Conservation (phyloP, 148 eudicot genomes). For the Persicaria tinctoria region DNA sequence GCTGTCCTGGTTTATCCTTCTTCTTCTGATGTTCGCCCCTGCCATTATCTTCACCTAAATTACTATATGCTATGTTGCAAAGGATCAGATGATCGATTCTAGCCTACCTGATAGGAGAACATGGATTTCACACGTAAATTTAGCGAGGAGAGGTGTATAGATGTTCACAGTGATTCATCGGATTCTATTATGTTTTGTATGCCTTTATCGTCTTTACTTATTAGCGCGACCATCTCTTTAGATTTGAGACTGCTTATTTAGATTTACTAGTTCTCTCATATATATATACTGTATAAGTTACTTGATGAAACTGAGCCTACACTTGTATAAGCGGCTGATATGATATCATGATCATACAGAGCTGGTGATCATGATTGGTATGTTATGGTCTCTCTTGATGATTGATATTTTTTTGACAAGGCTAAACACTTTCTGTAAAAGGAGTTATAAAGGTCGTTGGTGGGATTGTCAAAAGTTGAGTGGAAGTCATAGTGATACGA, state of each 20-base stretch:
- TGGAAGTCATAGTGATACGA: no score
- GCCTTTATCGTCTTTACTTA: neutral
- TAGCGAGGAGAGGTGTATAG: neutral
- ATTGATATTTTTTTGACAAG: no score
- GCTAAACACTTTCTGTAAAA: no score
- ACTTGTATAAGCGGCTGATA: neutral
- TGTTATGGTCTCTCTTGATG: no score
- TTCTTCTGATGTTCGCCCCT: neutral
- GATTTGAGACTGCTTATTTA: slow-evolving; percentile 1
- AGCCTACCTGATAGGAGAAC: neutral
- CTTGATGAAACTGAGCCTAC: neutral
- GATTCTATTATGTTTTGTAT: neutral
- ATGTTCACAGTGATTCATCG: neutral
- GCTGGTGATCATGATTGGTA: no score
- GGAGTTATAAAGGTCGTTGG: no score
- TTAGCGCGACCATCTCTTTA: neutral
- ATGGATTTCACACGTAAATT: neutral
- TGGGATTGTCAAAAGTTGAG: no score
- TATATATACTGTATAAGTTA: neutral
- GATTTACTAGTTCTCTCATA: neutral
- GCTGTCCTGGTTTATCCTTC: neutral
- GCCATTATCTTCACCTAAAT: neutral
- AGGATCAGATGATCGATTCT: neutral
- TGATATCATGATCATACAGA: no score
- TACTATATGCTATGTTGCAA: neutral